Evolutionary conservation across 2,329 filamentous ascomycete genomes (phyloP).

Genomic region (Ceratocystis cacaofunesta): DNA sequence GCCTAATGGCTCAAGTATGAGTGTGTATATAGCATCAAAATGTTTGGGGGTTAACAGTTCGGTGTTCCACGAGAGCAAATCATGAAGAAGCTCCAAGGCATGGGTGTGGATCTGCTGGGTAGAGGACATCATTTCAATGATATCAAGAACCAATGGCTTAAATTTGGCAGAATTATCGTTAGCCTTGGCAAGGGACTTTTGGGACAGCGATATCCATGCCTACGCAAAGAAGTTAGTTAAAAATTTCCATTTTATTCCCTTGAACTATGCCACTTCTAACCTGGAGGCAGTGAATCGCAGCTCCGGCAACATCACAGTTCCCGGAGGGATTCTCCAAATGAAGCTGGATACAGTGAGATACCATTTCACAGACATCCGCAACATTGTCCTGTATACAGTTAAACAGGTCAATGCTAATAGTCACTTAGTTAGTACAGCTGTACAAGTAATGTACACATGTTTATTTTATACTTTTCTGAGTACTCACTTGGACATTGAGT

Average conservation of each 20-base stretch:
- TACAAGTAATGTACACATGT: background rate
- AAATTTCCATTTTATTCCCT: background rate
- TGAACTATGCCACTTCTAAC: slow-evolving; percentile 26
- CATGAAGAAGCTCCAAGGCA: slow-evolving; percentile 49
- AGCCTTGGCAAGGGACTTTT: slow-evolving; percentile 7
- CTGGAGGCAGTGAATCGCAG: slow-evolving; percentile 47
- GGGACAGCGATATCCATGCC: slow-evolving; percentile 20
- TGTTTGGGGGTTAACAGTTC: slow-evolving; percentile 46
- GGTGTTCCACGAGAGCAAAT: slow-evolving; percentile 50
- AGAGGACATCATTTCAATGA: slow-evolving; percentile 36
- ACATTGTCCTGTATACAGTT: slow-evolving; percentile 29
- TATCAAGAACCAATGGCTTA: slow-evolving; percentile 42
- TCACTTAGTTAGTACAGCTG: slow-evolving; percentile 21
- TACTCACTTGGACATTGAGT: slow-evolving; percentile 40
- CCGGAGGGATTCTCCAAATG: slow-evolving; percentile 18
- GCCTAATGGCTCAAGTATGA: slow-evolving; percentile 48
- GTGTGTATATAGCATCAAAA: slow-evolving; percentile 39
- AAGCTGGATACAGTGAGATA: slow-evolving; percentile 27
- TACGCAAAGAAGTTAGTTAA: slow-evolving; percentile 16
- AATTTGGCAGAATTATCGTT: slow-evolving; percentile 1
- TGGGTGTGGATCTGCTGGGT: slow-evolving; percentile 43
- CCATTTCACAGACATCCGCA: slow-evolving; percentile 28
- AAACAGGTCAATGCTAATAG: slow-evolving; percentile 27
- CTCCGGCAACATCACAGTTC: slow-evolving; percentile 30
- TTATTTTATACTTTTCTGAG: background rate